phyloP scores from a whole-genome alignment of 2,329 filamentous ascomycete species.

The Bretziella fagacearum region DNA sequence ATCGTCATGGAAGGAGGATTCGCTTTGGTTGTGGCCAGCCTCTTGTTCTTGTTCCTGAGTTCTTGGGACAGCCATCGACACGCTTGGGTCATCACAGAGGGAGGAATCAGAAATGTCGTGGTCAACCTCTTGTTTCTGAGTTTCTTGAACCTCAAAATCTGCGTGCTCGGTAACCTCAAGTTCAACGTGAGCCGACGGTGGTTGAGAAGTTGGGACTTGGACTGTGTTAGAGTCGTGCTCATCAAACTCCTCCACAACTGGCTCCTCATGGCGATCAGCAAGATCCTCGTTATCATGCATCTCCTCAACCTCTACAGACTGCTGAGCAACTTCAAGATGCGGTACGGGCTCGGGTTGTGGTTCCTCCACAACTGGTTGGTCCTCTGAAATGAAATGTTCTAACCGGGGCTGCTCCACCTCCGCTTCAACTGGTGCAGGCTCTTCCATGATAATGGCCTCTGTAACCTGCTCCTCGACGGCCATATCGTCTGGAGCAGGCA shows the following conservation, averaged over 20 bases:
- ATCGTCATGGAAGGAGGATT: conserved; percentile 6
- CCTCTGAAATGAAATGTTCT: no score
- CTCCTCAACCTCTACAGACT: conserved; percentile 4
- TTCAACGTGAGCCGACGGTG: no score
- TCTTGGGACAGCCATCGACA: background rate
- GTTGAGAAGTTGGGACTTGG: background rate
- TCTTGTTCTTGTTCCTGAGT: no score
- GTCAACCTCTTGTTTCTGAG: background rate
- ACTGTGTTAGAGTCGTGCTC: no score
- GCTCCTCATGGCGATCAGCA: background rate
- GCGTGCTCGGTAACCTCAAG: background rate
- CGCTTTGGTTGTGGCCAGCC: background rate
- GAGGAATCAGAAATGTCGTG: background rate
- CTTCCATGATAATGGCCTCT: background rate
- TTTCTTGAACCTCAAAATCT: background rate
- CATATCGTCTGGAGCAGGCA: background rate
- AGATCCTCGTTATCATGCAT: conserved; percentile 1
- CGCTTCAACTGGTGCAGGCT: no score
- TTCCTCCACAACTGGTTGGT: background rate
- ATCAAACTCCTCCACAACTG: conserved; percentile 4
- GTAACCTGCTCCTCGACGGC: background rate
- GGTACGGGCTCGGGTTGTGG: no score
- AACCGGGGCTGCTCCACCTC: no score
- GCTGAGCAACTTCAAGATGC: background rate
- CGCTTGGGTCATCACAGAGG: background rate